These are phyloP conservation scores for Malassezia sympodialis DNA, from an alignment of 1,284 basidiomycete species.

Conservation along the genomic window DNA sequence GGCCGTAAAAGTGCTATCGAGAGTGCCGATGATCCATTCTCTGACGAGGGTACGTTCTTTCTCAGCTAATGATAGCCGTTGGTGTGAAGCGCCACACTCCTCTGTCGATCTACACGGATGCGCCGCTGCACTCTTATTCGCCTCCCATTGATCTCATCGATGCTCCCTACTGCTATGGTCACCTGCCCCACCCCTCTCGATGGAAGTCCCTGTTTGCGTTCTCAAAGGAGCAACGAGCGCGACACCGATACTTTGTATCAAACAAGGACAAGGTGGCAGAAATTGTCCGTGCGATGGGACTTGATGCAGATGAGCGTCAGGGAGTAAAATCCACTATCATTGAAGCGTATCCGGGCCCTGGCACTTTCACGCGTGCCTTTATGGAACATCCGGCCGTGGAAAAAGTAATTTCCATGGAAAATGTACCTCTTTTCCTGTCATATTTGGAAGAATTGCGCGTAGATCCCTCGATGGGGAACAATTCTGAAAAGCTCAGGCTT, in stretches of 20 bases:
- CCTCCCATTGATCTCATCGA: background rate
- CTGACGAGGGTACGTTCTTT: conserved; percentile 8
- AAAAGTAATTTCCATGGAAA: conserved; percentile 39
- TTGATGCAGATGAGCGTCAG: conserved; percentile 15
- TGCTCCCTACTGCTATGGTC: conserved; percentile 13
- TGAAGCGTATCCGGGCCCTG: conserved; percentile 43
- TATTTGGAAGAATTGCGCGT: conserved; percentile 17
- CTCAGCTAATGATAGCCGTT: background rate
- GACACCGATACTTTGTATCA: conserved; percentile 34
- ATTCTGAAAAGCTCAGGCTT: conserved; percentile 21
- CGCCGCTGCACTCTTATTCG: conserved; percentile 7
- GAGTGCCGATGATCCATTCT: background rate
- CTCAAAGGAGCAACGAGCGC: conserved; percentile 16
- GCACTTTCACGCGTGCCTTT: conserved; percentile 33
- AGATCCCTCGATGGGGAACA: conserved; percentile 17
- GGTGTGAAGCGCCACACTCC: background rate
- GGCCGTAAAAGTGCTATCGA: background rate
- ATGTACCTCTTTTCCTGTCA: conserved; percentile 18
- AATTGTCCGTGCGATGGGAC: conserved; percentile 23
- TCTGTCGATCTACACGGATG: background rate
- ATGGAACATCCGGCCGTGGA: conserved; percentile 35
- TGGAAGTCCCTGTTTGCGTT: conserved; percentile 26
- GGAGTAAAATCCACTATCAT: conserved; percentile 36
- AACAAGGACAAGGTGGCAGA: conserved; percentile 24
- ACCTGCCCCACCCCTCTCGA: conserved; percentile 23